Percentiles rank a stretch among this genome's conserved stretches.
These are phyloP conservation scores for Boechera retrofracta DNA, from an alignment of 345 rosid genomes.

Conservation along the genomic window DNA sequence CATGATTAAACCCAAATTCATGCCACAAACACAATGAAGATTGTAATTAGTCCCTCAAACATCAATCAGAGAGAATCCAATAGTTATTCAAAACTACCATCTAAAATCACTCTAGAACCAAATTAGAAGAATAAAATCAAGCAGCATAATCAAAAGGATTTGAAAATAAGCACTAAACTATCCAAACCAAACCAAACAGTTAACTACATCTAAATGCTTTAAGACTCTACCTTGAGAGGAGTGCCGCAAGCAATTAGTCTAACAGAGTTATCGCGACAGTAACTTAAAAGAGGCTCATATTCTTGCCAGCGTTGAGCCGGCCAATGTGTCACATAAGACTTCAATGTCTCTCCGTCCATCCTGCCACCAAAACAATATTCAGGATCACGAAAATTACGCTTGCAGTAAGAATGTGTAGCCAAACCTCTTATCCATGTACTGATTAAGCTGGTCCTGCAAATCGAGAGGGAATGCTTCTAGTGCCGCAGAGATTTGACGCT, in stretches of 20 bases:
- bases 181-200: constrained; percentile 4
- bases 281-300: constrained; percentile 79
- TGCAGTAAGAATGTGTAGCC: not conserved
- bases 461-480: constrained; percentile 84
- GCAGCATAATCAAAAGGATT: constrained; percentile 11
- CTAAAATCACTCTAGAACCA: not conserved
- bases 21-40: constrained; percentile 16
- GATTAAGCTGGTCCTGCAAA: constrained; percentile 72
- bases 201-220: not conserved
- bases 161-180: constrained; percentile 2
- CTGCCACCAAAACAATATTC: constrained; percentile 52
- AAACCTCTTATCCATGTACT: constrained; percentile 71
- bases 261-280: constrained; percentile 79
- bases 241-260: constrained; percentile 83
- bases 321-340: constrained; percentile 71
- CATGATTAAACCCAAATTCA: constrained; percentile 21
- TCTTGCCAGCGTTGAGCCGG: constrained; percentile 80
- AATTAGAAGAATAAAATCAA: not conserved
- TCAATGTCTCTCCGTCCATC: constrained; percentile 78
- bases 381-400: not conserved
- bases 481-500: constrained; percentile 66
- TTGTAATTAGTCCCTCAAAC: not conserved
- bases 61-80: not conserved
- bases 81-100: not conserved
- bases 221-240: constrained; percentile 72